A percentile compares a stretch with the other conserved stretches of the same genome.
Evolutionary conservation across 345 rosid genomes (phyloP).

Genomic region (Abelmoschus esculentus): DNA sequence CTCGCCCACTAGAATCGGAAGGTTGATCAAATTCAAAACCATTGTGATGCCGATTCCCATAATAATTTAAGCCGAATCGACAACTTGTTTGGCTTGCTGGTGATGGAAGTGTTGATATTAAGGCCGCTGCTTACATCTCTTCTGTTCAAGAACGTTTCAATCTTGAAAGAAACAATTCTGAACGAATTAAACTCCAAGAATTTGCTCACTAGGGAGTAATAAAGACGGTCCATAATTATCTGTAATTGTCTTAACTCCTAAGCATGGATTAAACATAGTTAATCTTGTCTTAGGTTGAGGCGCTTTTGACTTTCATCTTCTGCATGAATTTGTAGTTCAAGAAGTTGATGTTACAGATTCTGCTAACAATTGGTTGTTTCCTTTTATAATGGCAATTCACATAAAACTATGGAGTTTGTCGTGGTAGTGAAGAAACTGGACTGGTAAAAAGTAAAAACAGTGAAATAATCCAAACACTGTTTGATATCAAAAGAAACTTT

Average conservation of each 20-base stretch:
- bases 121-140: constrained; percentile 43
- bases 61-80: constrained; percentile 21
- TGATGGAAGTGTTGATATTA: constrained; percentile 38
- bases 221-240: background rate
- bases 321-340: no score
- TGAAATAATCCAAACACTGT: background rate
- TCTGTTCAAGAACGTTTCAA: constrained; percentile 54
- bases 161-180: constrained; percentile 34
- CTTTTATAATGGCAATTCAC: background rate
- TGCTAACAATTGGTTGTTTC: background rate
- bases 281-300: no score
- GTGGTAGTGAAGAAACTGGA: background rate
- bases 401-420: background rate
- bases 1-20: no score
- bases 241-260: background rate
- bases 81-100: constrained; percentile 22
- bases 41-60: constrained; percentile 1
- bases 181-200: constrained; percentile 15
- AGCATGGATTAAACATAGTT: background rate
- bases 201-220: background rate
- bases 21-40: background rate
- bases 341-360: background rate
- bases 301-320: no score
- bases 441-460: background rate
- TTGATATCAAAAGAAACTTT: background rate